These are phyloP conservation scores for Amesomyces nigricolor DNA, from an alignment of 2,329 filamentous ascomycete species.

Conservation along the genomic window DNA sequence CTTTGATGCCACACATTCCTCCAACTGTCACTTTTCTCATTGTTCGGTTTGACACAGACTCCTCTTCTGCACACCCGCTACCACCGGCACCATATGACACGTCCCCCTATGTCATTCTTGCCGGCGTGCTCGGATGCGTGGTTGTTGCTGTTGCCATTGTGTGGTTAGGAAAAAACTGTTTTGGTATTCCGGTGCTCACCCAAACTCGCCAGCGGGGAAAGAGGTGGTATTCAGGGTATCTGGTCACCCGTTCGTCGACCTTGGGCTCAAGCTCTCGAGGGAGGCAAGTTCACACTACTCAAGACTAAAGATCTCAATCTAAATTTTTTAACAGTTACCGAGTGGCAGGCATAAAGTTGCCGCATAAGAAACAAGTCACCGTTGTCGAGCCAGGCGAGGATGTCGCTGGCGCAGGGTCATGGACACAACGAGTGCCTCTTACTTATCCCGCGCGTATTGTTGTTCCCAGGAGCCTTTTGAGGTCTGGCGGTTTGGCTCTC, in stretches of 20 bases:
- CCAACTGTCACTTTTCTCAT: too few species aligned
- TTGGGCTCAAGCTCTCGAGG: neutral
- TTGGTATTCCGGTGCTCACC: neutral
- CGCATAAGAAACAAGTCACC: neutral
- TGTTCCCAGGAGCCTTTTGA: constrained; percentile 8
- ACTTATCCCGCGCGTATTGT: neutral
- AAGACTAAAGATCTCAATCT: neutral
- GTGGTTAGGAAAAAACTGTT: neutral
- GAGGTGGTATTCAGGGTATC: neutral
- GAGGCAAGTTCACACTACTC: neutral
- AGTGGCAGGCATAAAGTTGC: neutral
- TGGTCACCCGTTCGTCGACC: neutral
- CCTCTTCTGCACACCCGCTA: neutral
- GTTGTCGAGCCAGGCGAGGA: neutral
- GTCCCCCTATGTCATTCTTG: constrained; percentile 2
- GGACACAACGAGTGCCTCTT: neutral
- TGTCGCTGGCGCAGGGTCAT: neutral
- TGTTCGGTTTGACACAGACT: too few species aligned
- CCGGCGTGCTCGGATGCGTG: neutral
- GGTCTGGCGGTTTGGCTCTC: neutral
- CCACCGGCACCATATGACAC: neutral
- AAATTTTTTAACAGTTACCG: neutral
- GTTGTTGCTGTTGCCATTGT: neutral
- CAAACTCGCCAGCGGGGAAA: neutral
- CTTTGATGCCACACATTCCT: too few species aligned